Base-by-base conservation (phyloP, 805 yeast genomes). In the Saccharomycopsis schoenii region DNA sequence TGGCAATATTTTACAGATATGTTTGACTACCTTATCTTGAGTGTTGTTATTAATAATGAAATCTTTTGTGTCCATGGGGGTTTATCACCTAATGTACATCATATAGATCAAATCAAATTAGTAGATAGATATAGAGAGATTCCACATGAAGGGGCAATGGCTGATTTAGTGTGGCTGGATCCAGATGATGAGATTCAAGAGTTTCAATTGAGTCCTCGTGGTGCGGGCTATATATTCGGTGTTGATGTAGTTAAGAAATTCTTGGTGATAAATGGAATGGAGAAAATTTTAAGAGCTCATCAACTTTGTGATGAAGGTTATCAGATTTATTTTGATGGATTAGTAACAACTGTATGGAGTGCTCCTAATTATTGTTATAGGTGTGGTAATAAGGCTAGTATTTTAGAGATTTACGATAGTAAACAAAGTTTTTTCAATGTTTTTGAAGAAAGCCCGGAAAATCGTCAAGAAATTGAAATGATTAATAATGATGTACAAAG, bases 111-210 rank as follows among this genome's bases (percentile, higher is more conserved):
- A 66, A 89, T 94, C 58, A 79, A 88, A 65, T 84, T 94, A 15
- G 85, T 96, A 9, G 99, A 94, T 72, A 72, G 99, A 62, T 93
- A 91, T 70, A 83, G 85, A 66, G 99, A 94, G 71, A 90, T 96
- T 12, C 99, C 99, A 0, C 99, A 96, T 67, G 99, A 94, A 71
- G 99, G 99, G 0, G 96, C 97, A 15, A 94, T 94, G 97, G 99
- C 99, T 1, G 99, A 94, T 72, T 76, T 94, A 58, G 98, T 94
- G 19, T 94, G 99, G 99, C 86, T 94, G 24, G 99, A 94, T 70
- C 99, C 99, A 0, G 98, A 96, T 72, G 87, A 88, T 39, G 89
- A 87, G 60, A 77, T 77, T 58, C 73, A 72, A 2, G 96, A 91
- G 68, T 94, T 94, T 72, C 86, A 92, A 66, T 80, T 94, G 21